A percentile compares a stretch with the other conserved stretches of the same genome.
Evolutionary conservation across 495 filamentous ascomycete genomes (phyloP).

Genomic region (Penicillium turbatum): DNA sequence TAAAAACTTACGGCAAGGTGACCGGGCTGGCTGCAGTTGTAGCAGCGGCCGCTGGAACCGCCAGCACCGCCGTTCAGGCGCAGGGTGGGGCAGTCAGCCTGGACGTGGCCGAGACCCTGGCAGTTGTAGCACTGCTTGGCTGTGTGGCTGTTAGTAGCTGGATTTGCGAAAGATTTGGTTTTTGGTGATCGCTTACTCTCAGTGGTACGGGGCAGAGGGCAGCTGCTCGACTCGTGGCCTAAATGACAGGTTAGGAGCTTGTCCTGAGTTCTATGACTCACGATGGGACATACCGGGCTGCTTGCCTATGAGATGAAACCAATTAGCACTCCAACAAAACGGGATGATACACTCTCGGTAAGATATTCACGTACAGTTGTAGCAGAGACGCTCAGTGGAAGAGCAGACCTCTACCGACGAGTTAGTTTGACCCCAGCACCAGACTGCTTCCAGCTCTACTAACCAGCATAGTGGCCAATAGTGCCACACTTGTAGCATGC

Average conservation of each 20-base stretch:
- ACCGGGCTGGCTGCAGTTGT: slow-evolving; percentile 88
- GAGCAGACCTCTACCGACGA: slow-evolving; percentile 76
- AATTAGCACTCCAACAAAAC: slow-evolving; percentile 21
- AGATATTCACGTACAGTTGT: slow-evolving; percentile 74
- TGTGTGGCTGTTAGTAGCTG: slow-evolving; percentile 34
- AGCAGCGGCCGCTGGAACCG: slow-evolving; percentile 82
- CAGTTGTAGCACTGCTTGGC: slow-evolving; percentile 99
- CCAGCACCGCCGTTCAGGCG: slow-evolving; percentile 78
- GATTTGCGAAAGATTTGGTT: not conserved
- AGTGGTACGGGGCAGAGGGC: slow-evolving; percentile 91
- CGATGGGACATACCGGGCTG: slow-evolving; percentile 63
- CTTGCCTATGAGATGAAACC: slow-evolving; percentile 55
- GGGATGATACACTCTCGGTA: slow-evolving; percentile 6
- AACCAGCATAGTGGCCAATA: slow-evolving; percentile 93
- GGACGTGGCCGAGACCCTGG: slow-evolving; percentile 96
- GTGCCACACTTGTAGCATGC: slow-evolving; percentile 99
- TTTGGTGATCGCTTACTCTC: slow-evolving; percentile 58
- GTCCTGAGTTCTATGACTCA: slow-evolving; percentile 13
- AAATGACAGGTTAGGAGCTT: slow-evolving; percentile 33
- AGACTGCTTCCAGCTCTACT: slow-evolving; percentile 25
- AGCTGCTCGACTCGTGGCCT: slow-evolving; percentile 98
- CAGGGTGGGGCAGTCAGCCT: slow-evolving; percentile 97
- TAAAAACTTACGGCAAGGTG: slow-evolving; percentile 70
- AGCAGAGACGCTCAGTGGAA: slow-evolving; percentile 94
- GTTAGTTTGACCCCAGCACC: slow-evolving; percentile 10